Percentiles rank a stretch among this genome's conserved stretches.
These are phyloP conservation scores for Ilex asprella DNA, from an alignment of 257 asterid genomes.

Conservation along the genomic window DNA sequence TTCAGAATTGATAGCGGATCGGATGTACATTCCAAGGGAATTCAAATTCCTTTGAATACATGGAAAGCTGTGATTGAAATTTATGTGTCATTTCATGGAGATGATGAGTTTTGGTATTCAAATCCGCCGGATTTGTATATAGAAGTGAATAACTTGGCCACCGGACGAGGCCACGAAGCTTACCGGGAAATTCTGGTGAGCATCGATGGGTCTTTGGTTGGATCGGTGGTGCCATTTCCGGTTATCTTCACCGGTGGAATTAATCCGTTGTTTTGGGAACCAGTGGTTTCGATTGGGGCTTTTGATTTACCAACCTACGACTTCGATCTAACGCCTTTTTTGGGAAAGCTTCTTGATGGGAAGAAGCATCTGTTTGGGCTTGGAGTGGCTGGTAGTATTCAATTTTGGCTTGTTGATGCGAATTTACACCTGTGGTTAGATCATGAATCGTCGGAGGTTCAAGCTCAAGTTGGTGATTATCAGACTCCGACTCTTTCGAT, in stretches of 20 bases:
- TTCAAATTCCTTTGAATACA: slow-evolving; percentile 50
- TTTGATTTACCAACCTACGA: slow-evolving; percentile 81
- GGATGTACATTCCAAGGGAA: slow-evolving; percentile 29
- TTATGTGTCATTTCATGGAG: slow-evolving; percentile 64
- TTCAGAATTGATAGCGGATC: slow-evolving; percentile 48
- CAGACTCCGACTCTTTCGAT: slow-evolving; percentile 26
- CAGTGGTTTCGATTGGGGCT: slow-evolving; percentile 79
- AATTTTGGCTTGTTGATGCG: slow-evolving; percentile 79
- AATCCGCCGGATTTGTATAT: slow-evolving; percentile 78
- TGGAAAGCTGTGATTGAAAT: slow-evolving; percentile 76
- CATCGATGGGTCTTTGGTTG: slow-evolving; percentile 53
- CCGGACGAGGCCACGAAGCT: slow-evolving; percentile 59
- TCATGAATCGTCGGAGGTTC: slow-evolving; percentile 29
- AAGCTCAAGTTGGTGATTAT: slow-evolving; percentile 34
- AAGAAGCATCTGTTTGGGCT: slow-evolving; percentile 44
- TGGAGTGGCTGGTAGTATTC: slow-evolving; percentile 48
- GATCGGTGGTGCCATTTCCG: slow-evolving; percentile 73
- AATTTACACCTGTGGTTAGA: slow-evolving; percentile 86
- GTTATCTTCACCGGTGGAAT: slow-evolving; percentile 76
- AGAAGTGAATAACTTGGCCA: slow-evolving; percentile 27
- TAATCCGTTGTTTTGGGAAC: slow-evolving; percentile 84
- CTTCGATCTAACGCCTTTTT: slow-evolving; percentile 59
- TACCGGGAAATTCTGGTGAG: slow-evolving; percentile 62
- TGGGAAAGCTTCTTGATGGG: slow-evolving; percentile 52
- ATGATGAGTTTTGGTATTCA: slow-evolving; percentile 89